Evolutionary conservation across 192 early-diverging fungal species (phyloP).

Genomic region (Thamnidium elegans): DNA sequence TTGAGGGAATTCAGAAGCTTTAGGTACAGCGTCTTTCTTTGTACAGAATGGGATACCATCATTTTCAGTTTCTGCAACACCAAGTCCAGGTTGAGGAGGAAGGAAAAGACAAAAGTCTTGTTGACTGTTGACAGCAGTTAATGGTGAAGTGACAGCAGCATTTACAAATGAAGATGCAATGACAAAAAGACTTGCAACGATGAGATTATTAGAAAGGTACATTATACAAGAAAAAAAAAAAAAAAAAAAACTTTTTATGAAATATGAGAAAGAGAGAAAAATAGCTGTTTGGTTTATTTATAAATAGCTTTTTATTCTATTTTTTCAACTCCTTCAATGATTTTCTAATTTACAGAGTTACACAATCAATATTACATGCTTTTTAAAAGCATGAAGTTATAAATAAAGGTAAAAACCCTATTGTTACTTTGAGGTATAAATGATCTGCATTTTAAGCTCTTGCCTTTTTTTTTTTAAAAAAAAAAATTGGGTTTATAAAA

Average conservation of each 20-base stretch:
- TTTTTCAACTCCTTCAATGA: neutral
- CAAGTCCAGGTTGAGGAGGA: conserved; percentile 40
- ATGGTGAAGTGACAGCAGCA: neutral
- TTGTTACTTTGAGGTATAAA: too few relatives aligned
- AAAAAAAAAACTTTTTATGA: neutral
- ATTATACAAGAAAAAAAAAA: neutral
- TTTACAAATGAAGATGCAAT: neutral
- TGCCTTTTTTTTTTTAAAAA: too few relatives aligned
- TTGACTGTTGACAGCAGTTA: conserved; percentile 19
- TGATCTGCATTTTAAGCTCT: too few relatives aligned
- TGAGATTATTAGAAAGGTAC: neutral
- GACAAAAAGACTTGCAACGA: neutral
- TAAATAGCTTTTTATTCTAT: neutral
- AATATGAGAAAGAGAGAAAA: neutral
- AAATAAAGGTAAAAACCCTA: too few relatives aligned
- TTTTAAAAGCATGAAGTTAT: too few relatives aligned
- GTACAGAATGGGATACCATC: conserved; percentile 50
- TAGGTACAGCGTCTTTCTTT: conserved; percentile 20
- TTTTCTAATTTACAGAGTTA: too few relatives aligned
- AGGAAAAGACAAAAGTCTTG: conserved; percentile 50
- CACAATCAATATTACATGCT: too few relatives aligned
- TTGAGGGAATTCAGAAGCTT: conserved; percentile 41
- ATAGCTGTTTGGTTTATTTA: neutral
- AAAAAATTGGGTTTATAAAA: too few relatives aligned
- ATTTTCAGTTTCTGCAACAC: conserved; percentile 42